phyloP scores from a whole-genome alignment of 169 alveolate genomes.

The Miamiensis avidus region DNA sequence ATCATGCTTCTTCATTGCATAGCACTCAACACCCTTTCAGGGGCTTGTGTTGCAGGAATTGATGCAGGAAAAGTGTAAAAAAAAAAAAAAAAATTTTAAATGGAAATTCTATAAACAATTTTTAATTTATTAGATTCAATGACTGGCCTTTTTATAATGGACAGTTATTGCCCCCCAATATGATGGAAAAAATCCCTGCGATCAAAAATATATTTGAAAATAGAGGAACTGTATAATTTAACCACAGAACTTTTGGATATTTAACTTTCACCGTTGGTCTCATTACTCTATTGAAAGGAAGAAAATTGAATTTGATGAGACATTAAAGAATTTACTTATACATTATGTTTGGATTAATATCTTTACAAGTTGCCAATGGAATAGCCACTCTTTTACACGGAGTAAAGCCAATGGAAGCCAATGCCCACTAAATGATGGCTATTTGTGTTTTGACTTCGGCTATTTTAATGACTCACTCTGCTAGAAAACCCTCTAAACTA shows the following conservation, averaged over 20 bases:
- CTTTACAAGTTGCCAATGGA: conserved; percentile 30
- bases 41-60: conserved; percentile 78
- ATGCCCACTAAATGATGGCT: conserved; percentile 37
- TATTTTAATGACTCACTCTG: conserved; percentile 21
- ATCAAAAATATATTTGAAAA: conserved; percentile 67
- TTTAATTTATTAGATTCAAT: conserved; percentile 29
- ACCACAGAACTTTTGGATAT: conserved; percentile 69
- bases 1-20: conserved; percentile 41
- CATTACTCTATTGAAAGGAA: conserved; percentile 14
- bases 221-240: conserved; percentile 60
- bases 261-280: conserved; percentile 31
- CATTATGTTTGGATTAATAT: conserved; percentile 4
- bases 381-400: conserved; percentile 21
- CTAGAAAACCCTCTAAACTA: conserved; percentile 32
- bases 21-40: conserved; percentile 55
- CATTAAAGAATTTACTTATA: conserved; percentile 9
- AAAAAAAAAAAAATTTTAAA: not conserved
- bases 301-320: conserved; percentile 7
- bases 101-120: not conserved
- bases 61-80: conserved; percentile 65
- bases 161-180: conserved; percentile 36
- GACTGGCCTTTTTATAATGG: conserved; percentile 72
- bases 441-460: conserved; percentile 28
- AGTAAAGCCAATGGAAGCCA: conserved; percentile 21
- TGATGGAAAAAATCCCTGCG: conserved; percentile 39